Evolutionary conservation across 2,329 filamentous ascomycete species (phyloP).

Genomic region (Mollisia scopiformis): DNA sequence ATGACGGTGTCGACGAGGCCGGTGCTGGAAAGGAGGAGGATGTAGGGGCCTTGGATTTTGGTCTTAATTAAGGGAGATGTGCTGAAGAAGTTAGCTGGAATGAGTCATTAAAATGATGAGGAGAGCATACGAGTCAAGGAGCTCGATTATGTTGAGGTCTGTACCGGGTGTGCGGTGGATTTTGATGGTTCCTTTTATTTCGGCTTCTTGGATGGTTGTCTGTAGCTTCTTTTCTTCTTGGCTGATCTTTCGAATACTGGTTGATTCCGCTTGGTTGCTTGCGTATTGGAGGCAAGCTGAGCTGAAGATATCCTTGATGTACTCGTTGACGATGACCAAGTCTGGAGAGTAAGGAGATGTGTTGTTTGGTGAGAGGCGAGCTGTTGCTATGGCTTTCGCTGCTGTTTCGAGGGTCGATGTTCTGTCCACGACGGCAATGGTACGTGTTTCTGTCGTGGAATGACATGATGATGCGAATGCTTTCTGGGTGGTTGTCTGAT

Average conservation of each 20-base stretch:
- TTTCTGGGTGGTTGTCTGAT: background rate
- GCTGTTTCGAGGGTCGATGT: constrained; percentile 57
- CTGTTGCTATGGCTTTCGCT: constrained; percentile 53
- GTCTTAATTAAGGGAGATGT: constrained; percentile 13
- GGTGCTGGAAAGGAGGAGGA: constrained; percentile 49
- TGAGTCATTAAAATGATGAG: background rate
- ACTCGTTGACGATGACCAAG: constrained; percentile 67
- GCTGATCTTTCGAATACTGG: background rate
- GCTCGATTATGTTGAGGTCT: background rate
- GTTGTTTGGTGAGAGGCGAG: constrained; percentile 58
- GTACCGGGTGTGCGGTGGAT: background rate
- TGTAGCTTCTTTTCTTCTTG: background rate
- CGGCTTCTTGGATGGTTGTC: background rate
- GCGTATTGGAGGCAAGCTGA: constrained; percentile 19
- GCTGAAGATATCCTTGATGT: constrained; percentile 53
- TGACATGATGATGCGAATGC: constrained; percentile 38
- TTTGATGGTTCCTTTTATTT: constrained; percentile 6
- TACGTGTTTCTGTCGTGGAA: constrained; percentile 37
- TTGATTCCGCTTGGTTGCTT: background rate
- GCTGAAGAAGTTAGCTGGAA: no score
- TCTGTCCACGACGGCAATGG: constrained; percentile 62
- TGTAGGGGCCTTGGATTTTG: constrained; percentile 46
- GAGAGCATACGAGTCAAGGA: background rate
- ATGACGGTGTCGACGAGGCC: constrained; percentile 58
- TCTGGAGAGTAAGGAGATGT: constrained; percentile 64